A percentile compares a stretch with the other conserved stretches of the same genome.
Conservation (phyloP, 331 rosid species). For the Stylosanthes scabra region DNA sequence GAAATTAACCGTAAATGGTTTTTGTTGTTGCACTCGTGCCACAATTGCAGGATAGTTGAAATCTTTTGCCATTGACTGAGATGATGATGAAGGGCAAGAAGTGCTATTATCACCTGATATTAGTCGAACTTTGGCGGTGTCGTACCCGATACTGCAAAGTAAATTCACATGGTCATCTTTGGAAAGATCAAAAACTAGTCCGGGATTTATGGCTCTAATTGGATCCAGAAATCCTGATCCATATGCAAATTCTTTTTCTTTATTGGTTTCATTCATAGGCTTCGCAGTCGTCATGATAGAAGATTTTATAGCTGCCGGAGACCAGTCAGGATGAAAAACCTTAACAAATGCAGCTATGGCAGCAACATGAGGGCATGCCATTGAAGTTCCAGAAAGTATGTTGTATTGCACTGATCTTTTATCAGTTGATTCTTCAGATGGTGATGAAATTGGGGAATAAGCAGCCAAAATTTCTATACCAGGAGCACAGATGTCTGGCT, state of each 20-base stretch:
- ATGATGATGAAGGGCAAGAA: conserved; percentile 25
- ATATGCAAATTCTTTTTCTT: conserved; percentile 19
- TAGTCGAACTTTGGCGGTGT: neutral
- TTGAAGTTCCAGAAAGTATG: conserved; percentile 58
- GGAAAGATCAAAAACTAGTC: conserved; percentile 33
- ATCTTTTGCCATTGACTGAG: conserved; percentile 31
- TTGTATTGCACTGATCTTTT: conserved; percentile 45
- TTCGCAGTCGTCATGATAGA: conserved; percentile 58
- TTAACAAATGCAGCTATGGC: conserved; percentile 61
- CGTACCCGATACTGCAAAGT: conserved; percentile 38
- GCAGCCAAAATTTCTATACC: conserved; percentile 63
- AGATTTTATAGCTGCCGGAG: conserved; percentile 64
- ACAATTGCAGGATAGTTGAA: conserved; percentile 49
- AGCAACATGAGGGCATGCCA: conserved; percentile 68
- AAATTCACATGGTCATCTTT: conserved; percentile 25
- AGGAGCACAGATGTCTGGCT: conserved; percentile 71
- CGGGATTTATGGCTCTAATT: conserved; percentile 33
- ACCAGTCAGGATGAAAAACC: conserved; percentile 57
- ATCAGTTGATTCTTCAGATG: neutral
- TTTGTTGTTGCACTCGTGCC: neutral
- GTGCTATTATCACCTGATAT: conserved; percentile 35
- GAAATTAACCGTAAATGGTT: conserved; percentile 31
- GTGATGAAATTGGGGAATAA: conserved; percentile 36
- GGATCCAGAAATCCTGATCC: conserved; percentile 43
- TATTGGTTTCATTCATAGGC: neutral